Evolutionary conservation across 495 filamentous ascomycete genomes (phyloP), one percentile per base, ranked within the genome.

Genomic region (Aspergillus campestris): DNA sequence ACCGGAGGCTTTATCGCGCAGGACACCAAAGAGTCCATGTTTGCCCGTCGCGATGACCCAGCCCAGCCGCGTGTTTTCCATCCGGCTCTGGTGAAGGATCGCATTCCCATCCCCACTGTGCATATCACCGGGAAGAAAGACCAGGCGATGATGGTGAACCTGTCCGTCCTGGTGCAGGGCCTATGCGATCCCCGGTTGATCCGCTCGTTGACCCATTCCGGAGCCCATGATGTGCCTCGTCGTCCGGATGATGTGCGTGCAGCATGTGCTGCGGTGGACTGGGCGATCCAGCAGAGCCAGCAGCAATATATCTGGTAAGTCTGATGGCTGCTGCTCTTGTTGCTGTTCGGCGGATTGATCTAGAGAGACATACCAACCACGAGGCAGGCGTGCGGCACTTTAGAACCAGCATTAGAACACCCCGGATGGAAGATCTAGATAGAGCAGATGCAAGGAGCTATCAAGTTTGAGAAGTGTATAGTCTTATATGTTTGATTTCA

Each of bases 31-130:
- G 44, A 36, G 6, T 35, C 38, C 11, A 30, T 36, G 34, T 50
- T 39, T 40, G 27, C 42, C 27, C 31, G 41, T 37, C 31, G 47
- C 6, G 31, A 38, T 28, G 28, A 32, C 7, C 10, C 33, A 6
- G 45, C 47, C 9, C 31, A 46, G 10, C 52, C 48, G 6, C 49
- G 45, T 31, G 30, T 37, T 1, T 9, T 45, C 9, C 37, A 38
- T 12, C 47, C 48, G 5, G 39, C 40, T 29, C 8, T 47, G 2
- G 44, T 14, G 12, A 8, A 34, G n/a, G 18, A 44, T 6, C 48
- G 54, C 8, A 37, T 60, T 1, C 8, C 34, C 8, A 57, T 60
- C 15, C 54, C 57, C 2, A 55, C 54, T 0, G 30, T 60, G 24
- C 57, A 57, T 50, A 27, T 52, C 33, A 35, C 38, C 13, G 44